A percentile compares a stretch with the other conserved stretches of the same genome.
Evolutionary conservation across 2,329 filamentous ascomycete genomes (phyloP).

Genomic region (Ophiostoma perfectum): DNA sequence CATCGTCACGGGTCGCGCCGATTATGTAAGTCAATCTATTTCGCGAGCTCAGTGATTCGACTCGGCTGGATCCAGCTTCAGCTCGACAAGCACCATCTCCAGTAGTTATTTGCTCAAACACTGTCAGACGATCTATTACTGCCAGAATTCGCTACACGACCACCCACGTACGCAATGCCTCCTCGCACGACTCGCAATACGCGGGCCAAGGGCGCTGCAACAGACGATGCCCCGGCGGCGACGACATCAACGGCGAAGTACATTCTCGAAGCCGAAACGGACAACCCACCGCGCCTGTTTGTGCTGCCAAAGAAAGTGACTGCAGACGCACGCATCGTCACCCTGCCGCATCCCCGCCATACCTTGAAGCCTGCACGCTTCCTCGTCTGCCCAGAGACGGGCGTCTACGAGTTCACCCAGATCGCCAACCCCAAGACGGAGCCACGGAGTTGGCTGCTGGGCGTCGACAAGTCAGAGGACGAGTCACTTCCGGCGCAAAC

Average conservation of each 20-base stretch:
- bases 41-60: too few relatives aligned
- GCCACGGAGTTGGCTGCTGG: constrained; percentile 59
- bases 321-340: constrained; percentile 52
- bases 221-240: constrained; percentile 29
- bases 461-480: constrained; percentile 16
- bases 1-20: background rate
- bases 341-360: constrained; percentile 55
- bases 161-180: background rate
- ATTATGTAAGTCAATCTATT: background rate
- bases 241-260: constrained; percentile 35
- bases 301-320: constrained; percentile 54
- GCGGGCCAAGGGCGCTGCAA: constrained; percentile 39
- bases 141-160: background rate
- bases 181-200: constrained; percentile 34
- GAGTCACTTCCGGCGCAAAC: constrained; percentile 38
- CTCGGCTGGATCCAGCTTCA: too few relatives aligned
- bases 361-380: constrained; percentile 49
- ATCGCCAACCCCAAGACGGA: constrained; percentile 48
- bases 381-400: constrained; percentile 55
- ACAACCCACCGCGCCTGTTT: constrained; percentile 51
- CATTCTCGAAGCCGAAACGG: constrained; percentile 36
- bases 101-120: too few relatives aligned
- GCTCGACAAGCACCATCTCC: too few relatives aligned
- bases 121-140: background rate
- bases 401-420: constrained; percentile 61